Conservation (phyloP, 2,329 filamentous ascomycete species). For the Fusarium sp. region DNA sequence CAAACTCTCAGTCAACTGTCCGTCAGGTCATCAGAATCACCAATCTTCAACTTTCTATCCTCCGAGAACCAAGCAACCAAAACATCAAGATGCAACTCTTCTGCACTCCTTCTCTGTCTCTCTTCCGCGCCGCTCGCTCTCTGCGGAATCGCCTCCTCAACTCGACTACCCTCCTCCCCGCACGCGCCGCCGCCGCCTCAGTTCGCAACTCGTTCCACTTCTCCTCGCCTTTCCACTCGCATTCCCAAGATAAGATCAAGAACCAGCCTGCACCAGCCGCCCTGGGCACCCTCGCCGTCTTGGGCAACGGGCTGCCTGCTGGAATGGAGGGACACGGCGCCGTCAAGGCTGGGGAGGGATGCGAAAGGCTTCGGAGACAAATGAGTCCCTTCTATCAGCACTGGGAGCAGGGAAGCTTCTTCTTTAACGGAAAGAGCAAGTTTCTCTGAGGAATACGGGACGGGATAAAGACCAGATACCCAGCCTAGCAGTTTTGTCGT, state of each 20-base stretch:
- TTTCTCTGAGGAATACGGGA: slow-evolving; percentile 5
- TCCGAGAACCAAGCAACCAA: neutral
- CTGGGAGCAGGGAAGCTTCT: slow-evolving; percentile 35
- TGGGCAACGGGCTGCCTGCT: slow-evolving; percentile 30
- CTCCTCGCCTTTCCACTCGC: slow-evolving; percentile 29
- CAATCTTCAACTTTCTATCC: neutral
- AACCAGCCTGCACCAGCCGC: slow-evolving; percentile 38
- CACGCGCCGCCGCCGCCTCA: slow-evolving; percentile 39
- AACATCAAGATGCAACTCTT: slow-evolving; percentile 38
- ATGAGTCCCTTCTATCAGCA: slow-evolving; percentile 42
- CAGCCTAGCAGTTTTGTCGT: slow-evolving; percentile 8
- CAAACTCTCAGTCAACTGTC: neutral
- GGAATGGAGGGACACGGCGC: slow-evolving; percentile 24
- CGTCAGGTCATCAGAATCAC: neutral
- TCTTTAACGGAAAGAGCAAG: slow-evolving; percentile 28
- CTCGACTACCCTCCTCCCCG: slow-evolving; percentile 35
- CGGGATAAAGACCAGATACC: neutral
- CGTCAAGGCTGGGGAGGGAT: slow-evolving; percentile 32
- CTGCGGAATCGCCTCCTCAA: slow-evolving; percentile 40
- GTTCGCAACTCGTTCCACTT: slow-evolving; percentile 41
- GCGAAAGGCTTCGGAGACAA: slow-evolving; percentile 33
- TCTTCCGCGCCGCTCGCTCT: slow-evolving; percentile 33
- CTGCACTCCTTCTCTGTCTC: slow-evolving; percentile 37
- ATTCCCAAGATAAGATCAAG: slow-evolving; percentile 38
- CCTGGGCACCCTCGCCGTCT: slow-evolving; percentile 42